Evolutionary conservation across 2,329 filamentous ascomycete species (phyloP).

Genomic region (Scytalidium lignicola): DNA sequence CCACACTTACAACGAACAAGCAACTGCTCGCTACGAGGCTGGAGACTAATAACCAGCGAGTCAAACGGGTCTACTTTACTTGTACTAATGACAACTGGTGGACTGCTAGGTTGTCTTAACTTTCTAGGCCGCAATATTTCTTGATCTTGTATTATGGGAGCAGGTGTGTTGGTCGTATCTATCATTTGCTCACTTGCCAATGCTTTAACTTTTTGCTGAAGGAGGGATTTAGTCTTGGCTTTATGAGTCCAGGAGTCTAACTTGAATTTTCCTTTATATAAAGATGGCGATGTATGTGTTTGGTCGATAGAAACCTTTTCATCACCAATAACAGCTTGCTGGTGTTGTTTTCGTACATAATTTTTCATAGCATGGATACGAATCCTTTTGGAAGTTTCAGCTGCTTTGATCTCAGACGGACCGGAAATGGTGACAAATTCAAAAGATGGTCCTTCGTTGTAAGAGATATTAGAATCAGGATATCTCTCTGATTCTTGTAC

Average conservation of each 20-base stretch:
- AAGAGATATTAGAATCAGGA: not conserved
- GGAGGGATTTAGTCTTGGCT: constrained; percentile 4
- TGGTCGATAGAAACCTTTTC: not conserved
- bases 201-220: not conserved
- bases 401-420: constrained; percentile 1
- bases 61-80: not conserved
- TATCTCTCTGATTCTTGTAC: not conserved
- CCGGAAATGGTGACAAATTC: constrained; percentile 13
- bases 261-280: constrained; percentile 14
- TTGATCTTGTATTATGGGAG: not conserved
- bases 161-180: not conserved
- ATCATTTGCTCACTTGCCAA: not conserved
- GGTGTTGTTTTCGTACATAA: constrained; percentile 11
- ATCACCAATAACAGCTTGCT: constrained; percentile 4
- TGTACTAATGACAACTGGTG: not conserved
- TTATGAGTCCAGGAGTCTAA: constrained; percentile 11
- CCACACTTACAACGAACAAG: constrained; percentile 9
- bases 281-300: constrained; percentile 2
- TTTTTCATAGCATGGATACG: constrained; percentile 14
- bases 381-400: constrained; percentile 8
- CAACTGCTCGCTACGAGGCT: constrained; percentile 4
- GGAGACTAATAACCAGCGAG: not conserved
- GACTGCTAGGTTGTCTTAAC: not conserved
- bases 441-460: not conserved
- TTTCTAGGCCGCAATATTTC: not conserved